phyloP scores from a whole-genome alignment of 2,329 filamentous ascomycete species.

The Sphaerulina vaccinii region DNA sequence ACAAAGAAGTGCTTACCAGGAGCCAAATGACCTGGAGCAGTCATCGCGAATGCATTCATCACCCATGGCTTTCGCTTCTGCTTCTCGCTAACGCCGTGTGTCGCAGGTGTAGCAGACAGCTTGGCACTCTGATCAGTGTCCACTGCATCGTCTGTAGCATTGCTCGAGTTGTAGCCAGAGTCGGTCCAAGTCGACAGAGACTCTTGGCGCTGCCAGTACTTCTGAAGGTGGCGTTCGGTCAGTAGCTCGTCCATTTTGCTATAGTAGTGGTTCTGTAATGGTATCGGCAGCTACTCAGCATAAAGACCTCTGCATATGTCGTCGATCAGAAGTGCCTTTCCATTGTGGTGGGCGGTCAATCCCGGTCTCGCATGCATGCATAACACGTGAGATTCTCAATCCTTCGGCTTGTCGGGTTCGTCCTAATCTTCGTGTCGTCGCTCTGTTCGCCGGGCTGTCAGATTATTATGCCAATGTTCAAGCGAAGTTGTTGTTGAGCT shows the following conservation, averaged over 20 bases:
- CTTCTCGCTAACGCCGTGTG: neutral
- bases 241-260: constrained; percentile 10
- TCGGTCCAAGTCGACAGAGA: neutral
- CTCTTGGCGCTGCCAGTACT: constrained; percentile 6
- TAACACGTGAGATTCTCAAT: neutral
- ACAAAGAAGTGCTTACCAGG: constrained; percentile 35
- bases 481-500: constrained; percentile 1
- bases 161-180: constrained; percentile 11
- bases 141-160: constrained; percentile 3
- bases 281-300: neutral
- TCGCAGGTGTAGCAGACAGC: constrained; percentile 2
- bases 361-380: neutral
- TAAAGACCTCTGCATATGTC: neutral
- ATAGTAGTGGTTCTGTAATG: neutral
- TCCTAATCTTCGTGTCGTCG: neutral
- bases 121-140: neutral
- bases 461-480: neutral
- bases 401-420: constrained; percentile 15
- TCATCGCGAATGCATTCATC: constrained; percentile 52
- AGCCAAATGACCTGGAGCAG: constrained; percentile 47
- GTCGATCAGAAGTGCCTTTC: neutral
- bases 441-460: neutral
- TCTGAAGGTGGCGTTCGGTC: constrained; percentile 3
- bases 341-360: constrained; percentile 1
- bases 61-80: constrained; percentile 41